phyloP scores from a whole-genome alignment of 352 stramenopile genomes.

The Phytophthora nicotianae region DNA sequence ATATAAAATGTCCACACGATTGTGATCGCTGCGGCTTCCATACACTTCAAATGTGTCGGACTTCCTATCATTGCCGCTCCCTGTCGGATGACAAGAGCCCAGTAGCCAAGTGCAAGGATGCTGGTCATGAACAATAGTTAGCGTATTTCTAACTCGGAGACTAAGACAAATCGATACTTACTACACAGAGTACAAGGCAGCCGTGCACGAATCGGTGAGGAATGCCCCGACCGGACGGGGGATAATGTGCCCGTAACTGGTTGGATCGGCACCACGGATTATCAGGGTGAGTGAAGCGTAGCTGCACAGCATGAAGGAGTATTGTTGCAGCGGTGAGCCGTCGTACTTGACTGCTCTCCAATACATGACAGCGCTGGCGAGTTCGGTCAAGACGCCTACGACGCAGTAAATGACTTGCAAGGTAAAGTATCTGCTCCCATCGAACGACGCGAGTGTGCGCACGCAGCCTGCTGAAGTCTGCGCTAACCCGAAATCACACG shows the following conservation, averaged over 20 bases:
- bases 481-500: too few species aligned
- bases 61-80: conserved; percentile 22
- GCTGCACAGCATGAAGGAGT: too few species aligned
- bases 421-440: too few species aligned
- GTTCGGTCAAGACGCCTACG: too few species aligned
- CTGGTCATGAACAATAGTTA: conserved; percentile 15
- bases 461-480: too few species aligned
- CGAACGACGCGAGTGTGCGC: too few species aligned
- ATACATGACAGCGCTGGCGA: too few species aligned
- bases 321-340: too few species aligned
- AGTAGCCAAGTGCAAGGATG: conserved; percentile 40
- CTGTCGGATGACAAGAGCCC: conserved; percentile 40
- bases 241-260: conserved; percentile 40
- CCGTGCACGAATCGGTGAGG: conserved; percentile 41
- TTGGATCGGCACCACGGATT: too few species aligned
- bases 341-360: too few species aligned
- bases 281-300: too few species aligned
- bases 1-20: conserved; percentile 42
- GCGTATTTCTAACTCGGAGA: not conserved
- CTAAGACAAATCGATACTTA: conserved; percentile 21
- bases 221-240: conserved; percentile 28
- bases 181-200: conserved; percentile 41
- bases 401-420: too few species aligned
- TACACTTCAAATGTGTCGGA: conserved; percentile 22
- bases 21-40: conserved; percentile 29